These are phyloP conservation scores for Penicillium coprophilum DNA, from an alignment of 495 filamentous ascomycete genomes.

Conservation along the genomic window DNA sequence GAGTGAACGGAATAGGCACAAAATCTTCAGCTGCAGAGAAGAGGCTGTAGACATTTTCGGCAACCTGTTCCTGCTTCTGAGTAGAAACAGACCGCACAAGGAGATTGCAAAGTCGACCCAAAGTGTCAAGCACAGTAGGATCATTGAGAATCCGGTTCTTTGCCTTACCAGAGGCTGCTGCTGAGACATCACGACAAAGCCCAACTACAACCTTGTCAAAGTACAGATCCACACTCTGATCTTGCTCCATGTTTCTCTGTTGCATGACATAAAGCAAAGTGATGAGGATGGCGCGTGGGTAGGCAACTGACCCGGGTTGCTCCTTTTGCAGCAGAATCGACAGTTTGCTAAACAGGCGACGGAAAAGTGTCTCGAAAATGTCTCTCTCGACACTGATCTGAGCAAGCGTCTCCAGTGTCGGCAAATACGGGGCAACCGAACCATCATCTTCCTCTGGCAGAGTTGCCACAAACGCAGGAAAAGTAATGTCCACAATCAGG, in stretches of 20 bases:
- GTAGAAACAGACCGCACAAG: conserved; percentile 55
- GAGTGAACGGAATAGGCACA: conserved; percentile 41
- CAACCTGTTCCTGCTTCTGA: conserved; percentile 55
- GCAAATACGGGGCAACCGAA: conserved; percentile 45
- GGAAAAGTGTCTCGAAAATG: conserved; percentile 68
- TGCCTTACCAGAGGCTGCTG: conserved; percentile 39
- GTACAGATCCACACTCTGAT: conserved; percentile 55
- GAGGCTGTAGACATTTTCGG: conserved; percentile 56
- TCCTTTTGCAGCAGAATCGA: conserved; percentile 56
- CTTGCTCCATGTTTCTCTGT: conserved; percentile 49
- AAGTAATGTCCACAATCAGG: conserved; percentile 68
- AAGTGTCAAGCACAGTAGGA: conserved; percentile 55
- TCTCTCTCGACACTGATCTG: conserved; percentile 64
- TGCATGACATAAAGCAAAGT: conserved; percentile 66
- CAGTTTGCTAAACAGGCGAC: conserved; percentile 67
- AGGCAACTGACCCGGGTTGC: conserved; percentile 47
- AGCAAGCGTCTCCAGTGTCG: conserved; percentile 65
- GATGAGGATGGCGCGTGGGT: conserved; percentile 59
- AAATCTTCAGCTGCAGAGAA: conserved; percentile 44
- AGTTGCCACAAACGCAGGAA: conserved; percentile 71
- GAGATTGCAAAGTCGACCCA: conserved; percentile 63
- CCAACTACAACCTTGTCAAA: conserved; percentile 60
- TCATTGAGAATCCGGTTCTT: conserved; percentile 51
- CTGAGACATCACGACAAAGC: conserved; percentile 47
- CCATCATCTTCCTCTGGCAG: conserved; percentile 59